These are phyloP conservation scores for Pulveroboletus sp. DNA, from an alignment of 768 basidiomycete species.

Conservation along the genomic window DNA sequence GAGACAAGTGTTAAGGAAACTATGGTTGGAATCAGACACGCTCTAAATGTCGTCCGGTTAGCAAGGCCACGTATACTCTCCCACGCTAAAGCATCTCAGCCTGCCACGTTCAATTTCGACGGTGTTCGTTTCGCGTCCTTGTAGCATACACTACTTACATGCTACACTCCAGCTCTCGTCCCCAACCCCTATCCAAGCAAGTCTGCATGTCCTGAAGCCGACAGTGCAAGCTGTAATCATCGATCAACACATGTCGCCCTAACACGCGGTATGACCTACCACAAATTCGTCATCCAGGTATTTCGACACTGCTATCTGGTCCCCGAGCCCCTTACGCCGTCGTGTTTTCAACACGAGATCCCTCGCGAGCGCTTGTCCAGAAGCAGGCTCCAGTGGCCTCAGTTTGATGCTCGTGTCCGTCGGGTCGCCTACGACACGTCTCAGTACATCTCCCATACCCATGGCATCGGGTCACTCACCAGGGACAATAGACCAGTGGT, in stretches of 20 bases:
- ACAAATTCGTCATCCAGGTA: constrained; percentile 97
- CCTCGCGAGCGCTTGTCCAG: constrained; percentile 89
- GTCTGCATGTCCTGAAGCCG: constrained; percentile 95
- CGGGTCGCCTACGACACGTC: constrained; percentile 69
- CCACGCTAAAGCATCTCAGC: constrained; percentile 26
- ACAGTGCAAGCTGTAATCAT: constrained; percentile 72
- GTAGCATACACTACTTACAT: constrained; percentile 11
- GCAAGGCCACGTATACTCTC: constrained; percentile 45
- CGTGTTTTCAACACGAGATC: constrained; percentile 97
- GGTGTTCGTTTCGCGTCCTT: background rate
- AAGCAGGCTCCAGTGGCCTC: constrained; percentile 93
- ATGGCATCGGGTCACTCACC: constrained; percentile 44
- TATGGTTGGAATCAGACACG: constrained; percentile 10
- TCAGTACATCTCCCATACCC: background rate
- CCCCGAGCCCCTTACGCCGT: constrained; percentile 91
- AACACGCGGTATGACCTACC: constrained; percentile 42
- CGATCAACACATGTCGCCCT: constrained; percentile 4
- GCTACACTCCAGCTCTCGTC: background rate
- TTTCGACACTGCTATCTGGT: constrained; percentile 96
- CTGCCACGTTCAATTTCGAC: constrained; percentile 2
- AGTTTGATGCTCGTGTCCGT: constrained; percentile 97
- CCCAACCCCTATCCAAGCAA: constrained; percentile 56
- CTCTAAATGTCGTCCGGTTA: constrained; percentile 35
- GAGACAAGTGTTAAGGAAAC: constrained; percentile 26
- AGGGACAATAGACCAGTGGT: constrained; percentile 99